Percentiles rank a stretch among this genome's conserved stretches.
These are phyloP conservation scores for Tetracladium setigerum DNA, from an alignment of 495 filamentous ascomycete species.

Conservation along the genomic window DNA sequence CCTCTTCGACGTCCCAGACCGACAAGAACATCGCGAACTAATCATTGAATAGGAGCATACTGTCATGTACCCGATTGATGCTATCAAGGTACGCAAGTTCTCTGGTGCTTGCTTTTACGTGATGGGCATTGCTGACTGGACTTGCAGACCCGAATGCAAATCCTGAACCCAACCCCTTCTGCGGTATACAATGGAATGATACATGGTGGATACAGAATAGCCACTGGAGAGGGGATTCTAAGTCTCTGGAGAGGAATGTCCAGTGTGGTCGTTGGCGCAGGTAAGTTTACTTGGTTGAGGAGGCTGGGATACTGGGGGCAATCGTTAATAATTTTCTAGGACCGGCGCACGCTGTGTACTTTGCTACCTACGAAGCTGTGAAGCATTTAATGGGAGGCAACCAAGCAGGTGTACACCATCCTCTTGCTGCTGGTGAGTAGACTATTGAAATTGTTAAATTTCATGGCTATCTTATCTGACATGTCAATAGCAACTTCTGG, in stretches of 20 bases:
- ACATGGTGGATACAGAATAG: constrained; percentile 87
- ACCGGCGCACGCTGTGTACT: constrained; percentile 95
- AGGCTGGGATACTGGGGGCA: constrained; percentile 5
- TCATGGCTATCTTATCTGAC: constrained; percentile 10
- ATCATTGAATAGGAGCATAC: constrained; percentile 58
- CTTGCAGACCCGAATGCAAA: constrained; percentile 89
- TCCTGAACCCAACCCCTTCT: constrained; percentile 78
- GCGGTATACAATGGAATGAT: constrained; percentile 86
- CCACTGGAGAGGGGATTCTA: constrained; percentile 76
- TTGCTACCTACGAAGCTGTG: constrained; percentile 93
- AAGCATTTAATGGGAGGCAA: constrained; percentile 96
- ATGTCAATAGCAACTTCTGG: constrained; percentile 66
- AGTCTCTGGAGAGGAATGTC: constrained; percentile 95
- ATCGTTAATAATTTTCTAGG: constrained; percentile 43
- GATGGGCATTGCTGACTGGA: constrained; percentile 17
- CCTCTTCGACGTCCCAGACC: constrained; percentile 3
- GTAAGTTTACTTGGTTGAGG: constrained; percentile 45
- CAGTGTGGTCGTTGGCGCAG: constrained; percentile 91
- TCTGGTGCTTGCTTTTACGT: background rate
- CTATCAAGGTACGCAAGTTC: constrained; percentile 73
- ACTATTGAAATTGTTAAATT: constrained; percentile 3
- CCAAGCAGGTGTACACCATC: constrained; percentile 80
- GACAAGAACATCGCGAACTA: constrained; percentile 2
- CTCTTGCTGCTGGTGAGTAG: constrained; percentile 73
- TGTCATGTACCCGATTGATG: constrained; percentile 97